Conservation (phyloP, 495 filamentous ascomycete species). For the Penicillium verhagenii region DNA sequence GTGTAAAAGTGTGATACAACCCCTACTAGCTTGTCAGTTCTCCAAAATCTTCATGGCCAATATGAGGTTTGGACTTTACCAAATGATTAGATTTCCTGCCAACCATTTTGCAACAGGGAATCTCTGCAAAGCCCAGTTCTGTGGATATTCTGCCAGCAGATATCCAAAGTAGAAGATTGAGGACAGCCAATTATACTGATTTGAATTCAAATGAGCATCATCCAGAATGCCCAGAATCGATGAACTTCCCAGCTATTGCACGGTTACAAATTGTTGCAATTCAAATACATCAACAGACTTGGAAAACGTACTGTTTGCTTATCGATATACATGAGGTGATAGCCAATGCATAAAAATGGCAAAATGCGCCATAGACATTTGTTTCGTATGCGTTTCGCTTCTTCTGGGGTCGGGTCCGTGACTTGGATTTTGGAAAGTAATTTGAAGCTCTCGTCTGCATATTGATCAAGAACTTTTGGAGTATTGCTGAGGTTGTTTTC, state of each 20-base stretch:
- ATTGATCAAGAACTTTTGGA: constrained; percentile 36
- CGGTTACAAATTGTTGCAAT: neutral
- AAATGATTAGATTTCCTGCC: constrained; percentile 36
- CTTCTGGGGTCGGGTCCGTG: constrained; percentile 33
- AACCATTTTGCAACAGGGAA: constrained; percentile 43
- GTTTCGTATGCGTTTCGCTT: constrained; percentile 36
- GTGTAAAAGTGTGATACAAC: constrained; percentile 35
- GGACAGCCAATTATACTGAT: constrained; percentile 46
- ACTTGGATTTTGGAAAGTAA: constrained; percentile 41
- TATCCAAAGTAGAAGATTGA: constrained; percentile 55
- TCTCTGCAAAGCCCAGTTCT: constrained; percentile 41
- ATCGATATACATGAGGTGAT: constrained; percentile 47
- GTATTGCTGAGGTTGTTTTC: neutral
- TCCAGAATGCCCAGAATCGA: constrained; percentile 53
- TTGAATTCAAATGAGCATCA: constrained; percentile 37
- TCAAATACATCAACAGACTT: neutral
- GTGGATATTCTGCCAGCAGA: constrained; percentile 40
- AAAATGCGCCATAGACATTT: constrained; percentile 41
- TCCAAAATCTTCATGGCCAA: neutral
- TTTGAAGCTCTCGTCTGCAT: constrained; percentile 44
- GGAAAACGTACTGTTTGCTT: constrained; percentile 41
- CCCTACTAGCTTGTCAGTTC: constrained; percentile 15
- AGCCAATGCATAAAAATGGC: constrained; percentile 43
- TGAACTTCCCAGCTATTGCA: constrained; percentile 38
- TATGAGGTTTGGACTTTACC: constrained; percentile 19